phyloP scores from a whole-genome alignment of 2,329 filamentous ascomycete genomes.

The Colletotrichum nymphaeae region DNA sequence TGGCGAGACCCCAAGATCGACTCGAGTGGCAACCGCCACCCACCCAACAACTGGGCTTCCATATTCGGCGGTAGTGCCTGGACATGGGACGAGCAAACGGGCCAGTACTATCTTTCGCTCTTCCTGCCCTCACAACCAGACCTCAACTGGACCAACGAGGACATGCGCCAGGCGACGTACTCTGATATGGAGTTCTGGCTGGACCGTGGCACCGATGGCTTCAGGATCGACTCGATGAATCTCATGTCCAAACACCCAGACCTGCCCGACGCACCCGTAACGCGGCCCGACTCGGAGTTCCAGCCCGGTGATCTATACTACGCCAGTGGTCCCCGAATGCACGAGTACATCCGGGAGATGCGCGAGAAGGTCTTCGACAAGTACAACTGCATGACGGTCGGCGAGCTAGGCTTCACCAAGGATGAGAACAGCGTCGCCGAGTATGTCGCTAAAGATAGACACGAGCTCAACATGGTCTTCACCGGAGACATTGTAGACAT shows the following conservation, averaged over 20 bases:
- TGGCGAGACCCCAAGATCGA: slow-evolving; percentile 59
- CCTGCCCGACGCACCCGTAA: slow-evolving; percentile 58
- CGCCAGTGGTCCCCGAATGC: slow-evolving; percentile 66
- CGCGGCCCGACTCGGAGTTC: slow-evolving; percentile 43
- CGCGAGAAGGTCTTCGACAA: slow-evolving; percentile 56
- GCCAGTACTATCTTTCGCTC: slow-evolving; percentile 65
- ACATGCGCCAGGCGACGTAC: slow-evolving; percentile 69
- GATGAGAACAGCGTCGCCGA: slow-evolving; percentile 56
- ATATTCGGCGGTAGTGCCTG: slow-evolving; percentile 52
- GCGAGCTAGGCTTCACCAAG: slow-evolving; percentile 61
- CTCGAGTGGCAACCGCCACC: slow-evolving; percentile 46
- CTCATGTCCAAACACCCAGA: slow-evolving; percentile 64
- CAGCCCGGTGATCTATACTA: slow-evolving; percentile 56
- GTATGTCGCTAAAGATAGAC: slow-evolving; percentile 59
- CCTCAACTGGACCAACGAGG: slow-evolving; percentile 74
- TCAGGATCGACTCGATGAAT: slow-evolving; percentile 69
- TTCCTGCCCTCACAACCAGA: slow-evolving; percentile 74
- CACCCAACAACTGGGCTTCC: slow-evolving; percentile 58
- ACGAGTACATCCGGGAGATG: slow-evolving; percentile 64
- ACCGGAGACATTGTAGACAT: slow-evolving; percentile 39
- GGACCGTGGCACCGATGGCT: slow-evolving; percentile 68
- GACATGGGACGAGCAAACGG: slow-evolving; percentile 44
- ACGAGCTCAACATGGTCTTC: slow-evolving; percentile 43
- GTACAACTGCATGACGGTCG: slow-evolving; percentile 68
- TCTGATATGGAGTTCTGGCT: slow-evolving; percentile 74